phyloP scores from a whole-genome alignment of 169 alveolate genomes.

The Eimeria sp. region DNA sequence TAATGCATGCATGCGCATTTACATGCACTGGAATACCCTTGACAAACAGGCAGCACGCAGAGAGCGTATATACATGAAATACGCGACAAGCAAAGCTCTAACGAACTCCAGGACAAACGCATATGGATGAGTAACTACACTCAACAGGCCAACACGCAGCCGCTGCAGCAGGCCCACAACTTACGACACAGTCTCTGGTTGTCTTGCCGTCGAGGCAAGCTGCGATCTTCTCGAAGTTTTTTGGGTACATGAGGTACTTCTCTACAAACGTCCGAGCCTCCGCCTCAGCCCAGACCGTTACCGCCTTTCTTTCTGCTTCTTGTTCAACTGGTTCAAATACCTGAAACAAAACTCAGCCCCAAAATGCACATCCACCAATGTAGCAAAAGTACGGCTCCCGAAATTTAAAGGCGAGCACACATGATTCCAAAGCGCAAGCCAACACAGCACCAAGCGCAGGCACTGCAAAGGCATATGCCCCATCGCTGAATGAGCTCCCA shows the following conservation, averaged over 20 bases:
- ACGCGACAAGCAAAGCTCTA: neutral
- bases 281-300: conserved; percentile 90
- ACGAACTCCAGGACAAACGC: neutral
- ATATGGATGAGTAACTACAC: neutral
- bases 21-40: neutral
- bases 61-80: neutral
- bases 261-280: conserved; percentile 91
- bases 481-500: neutral
- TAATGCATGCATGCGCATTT: neutral
- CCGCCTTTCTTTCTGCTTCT: conserved; percentile 83
- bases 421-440: neutral
- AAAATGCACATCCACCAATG: neutral
- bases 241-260: conserved; percentile 93
- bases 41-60: neutral
- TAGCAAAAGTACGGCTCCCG: neutral
- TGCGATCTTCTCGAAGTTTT: conserved; percentile 92
- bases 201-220: conserved; percentile 91
- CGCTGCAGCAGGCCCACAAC: neutral
- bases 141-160: neutral
- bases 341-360: conserved; percentile 46
- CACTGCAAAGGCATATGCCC: neutral
- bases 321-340: conserved; percentile 74
- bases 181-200: conserved; percentile 91
- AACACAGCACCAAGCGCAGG: neutral
- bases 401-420: neutral